Percentiles rank a stretch among this genome's conserved stretches.
phyloP scores from a whole-genome alignment of 192 early-diverging fungal species.

The Endogone sp. region DNA sequence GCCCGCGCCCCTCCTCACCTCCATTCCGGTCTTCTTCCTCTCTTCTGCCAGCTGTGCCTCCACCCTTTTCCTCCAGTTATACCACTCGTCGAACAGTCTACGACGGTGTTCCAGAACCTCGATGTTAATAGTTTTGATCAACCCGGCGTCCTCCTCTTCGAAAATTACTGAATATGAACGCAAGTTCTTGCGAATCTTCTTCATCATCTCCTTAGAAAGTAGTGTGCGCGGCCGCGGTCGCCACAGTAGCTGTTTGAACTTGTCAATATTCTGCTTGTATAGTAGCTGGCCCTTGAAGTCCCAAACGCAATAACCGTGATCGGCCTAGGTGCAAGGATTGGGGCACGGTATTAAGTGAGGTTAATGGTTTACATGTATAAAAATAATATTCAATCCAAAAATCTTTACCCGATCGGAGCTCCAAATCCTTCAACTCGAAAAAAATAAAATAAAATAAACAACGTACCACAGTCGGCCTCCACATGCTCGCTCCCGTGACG shows the following conservation, averaged over 20 bases:
- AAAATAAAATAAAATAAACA: neutral
- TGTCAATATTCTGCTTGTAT: slow-evolving; percentile 66
- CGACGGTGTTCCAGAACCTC: slow-evolving; percentile 76
- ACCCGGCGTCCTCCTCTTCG: slow-evolving; percentile 85
- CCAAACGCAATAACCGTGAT: slow-evolving; percentile 93
- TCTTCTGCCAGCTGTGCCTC: slow-evolving; percentile 59
- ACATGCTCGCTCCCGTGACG: slow-evolving; percentile 78
- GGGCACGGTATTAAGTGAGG: too few species aligned
- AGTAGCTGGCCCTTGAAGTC: slow-evolving; percentile 84
- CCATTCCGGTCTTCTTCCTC: slow-evolving; percentile 49
- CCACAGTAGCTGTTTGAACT: slow-evolving; percentile 94
- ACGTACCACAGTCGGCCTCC: slow-evolving; percentile 64
- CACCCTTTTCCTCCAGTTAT: slow-evolving; percentile 69
- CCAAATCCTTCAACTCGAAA: slow-evolving; percentile 4
- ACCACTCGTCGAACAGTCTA: slow-evolving; percentile 79
- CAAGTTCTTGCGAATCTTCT: slow-evolving; percentile 88
- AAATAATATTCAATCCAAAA: too few species aligned
- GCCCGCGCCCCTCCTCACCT: slow-evolving; percentile 17
- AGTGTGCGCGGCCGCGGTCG: slow-evolving; percentile 88
- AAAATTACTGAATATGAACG: slow-evolving; percentile 84
- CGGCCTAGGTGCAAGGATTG: slow-evolving; percentile 39
- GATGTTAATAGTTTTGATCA: slow-evolving; percentile 60
- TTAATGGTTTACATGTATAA: too few species aligned
- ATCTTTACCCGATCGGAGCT: slow-evolving; percentile 7
- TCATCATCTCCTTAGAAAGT: slow-evolving; percentile 74